phyloP scores from a whole-genome alignment of 768 basidiomycete genomes.

The Leccinum rimulosum region DNA sequence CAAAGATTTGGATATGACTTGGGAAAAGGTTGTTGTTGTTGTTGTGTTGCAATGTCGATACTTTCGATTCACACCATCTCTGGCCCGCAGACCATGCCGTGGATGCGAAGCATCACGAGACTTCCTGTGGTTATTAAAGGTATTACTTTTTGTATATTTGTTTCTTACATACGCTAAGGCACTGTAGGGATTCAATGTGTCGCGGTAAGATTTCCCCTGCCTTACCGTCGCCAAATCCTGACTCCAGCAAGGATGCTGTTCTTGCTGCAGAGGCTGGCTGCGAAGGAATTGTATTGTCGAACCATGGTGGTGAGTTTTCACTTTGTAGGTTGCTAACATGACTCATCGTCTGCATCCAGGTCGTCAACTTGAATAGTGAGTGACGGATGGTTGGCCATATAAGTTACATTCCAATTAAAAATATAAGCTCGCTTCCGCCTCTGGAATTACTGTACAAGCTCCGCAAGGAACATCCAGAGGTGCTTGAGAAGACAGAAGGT shows the following conservation, averaged over 20 bases:
- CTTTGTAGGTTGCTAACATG: not conserved
- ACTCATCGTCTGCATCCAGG: constrained; percentile 33
- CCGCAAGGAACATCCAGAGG: constrained; percentile 68
- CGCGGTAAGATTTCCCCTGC: constrained; percentile 38
- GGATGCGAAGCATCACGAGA: constrained; percentile 64
- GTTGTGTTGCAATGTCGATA: not conserved
- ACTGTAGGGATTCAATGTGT: constrained; percentile 66
- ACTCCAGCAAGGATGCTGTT: constrained; percentile 66
- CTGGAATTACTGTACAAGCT: constrained; percentile 76
- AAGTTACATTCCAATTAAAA: constrained; percentile 1
- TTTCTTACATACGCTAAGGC: not conserved
- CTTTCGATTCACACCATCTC: not conserved
- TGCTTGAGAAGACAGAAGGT: constrained; percentile 73
- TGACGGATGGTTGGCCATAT: not conserved
- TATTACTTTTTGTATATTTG: constrained; percentile 9
- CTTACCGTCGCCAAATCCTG: constrained; percentile 1
- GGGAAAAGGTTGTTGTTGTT: constrained; percentile 52
- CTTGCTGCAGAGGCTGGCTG: constrained; percentile 81
- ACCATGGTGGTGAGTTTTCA: constrained; percentile 71
- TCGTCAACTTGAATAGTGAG: constrained; percentile 80
- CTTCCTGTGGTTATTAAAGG: constrained; percentile 78
- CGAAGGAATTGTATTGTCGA: constrained; percentile 85
- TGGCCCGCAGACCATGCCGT: constrained; percentile 62
- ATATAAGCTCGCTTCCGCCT: constrained; percentile 64
- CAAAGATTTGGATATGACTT: constrained; percentile 75